A percentile compares a stretch with the other conserved stretches of the same genome.
Evolutionary conservation across 2,329 filamentous ascomycete species (phyloP).

Genomic region (Cytospora piceae): DNA sequence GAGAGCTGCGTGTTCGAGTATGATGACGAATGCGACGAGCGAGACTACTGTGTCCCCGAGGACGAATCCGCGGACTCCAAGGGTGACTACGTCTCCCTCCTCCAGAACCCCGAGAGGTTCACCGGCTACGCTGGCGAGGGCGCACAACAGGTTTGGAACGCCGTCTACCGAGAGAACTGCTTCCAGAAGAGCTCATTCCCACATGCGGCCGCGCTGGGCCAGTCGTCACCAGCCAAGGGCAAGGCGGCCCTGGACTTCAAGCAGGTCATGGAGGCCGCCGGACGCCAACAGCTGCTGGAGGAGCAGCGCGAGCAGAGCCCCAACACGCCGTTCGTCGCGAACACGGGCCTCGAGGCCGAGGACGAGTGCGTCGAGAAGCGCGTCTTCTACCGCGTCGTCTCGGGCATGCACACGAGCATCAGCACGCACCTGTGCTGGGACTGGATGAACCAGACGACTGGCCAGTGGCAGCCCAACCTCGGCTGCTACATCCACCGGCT

Average conservation of each 20-base stretch:
- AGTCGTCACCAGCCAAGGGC: conserved; percentile 47
- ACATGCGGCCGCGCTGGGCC: conserved; percentile 58
- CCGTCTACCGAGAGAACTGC: conserved; percentile 97
- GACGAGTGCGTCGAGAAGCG: conserved; percentile 97
- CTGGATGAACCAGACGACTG: conserved; percentile 92
- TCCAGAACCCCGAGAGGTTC: conserved; percentile 93
- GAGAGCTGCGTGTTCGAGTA: conserved; percentile 98
- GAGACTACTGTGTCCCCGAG: conserved; percentile 95
- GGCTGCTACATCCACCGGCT: conserved; percentile 88
- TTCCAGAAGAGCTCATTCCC: conserved; percentile 74
- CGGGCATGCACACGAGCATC: conserved; percentile 98
- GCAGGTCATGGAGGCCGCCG: conserved; percentile 62
- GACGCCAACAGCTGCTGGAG: conserved; percentile 64
- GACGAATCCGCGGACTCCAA: conserved; percentile 86
- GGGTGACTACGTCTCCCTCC: conserved; percentile 93
- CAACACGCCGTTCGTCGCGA: conserved; percentile 62
- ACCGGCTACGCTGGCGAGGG: conserved; percentile 89
- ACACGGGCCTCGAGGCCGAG: conserved; percentile 73
- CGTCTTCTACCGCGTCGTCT: conserved; percentile 95
- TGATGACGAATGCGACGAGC: conserved; percentile 94
- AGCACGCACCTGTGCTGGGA: conserved; percentile 96
- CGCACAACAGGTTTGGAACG: conserved; percentile 90
- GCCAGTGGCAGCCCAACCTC: conserved; percentile 88
- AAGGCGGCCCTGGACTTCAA: conserved; percentile 65
- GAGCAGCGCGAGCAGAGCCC: conserved; percentile 59